Evolutionary conservation across 306 rosid species (phyloP).

Genomic region (Trichosanthes cucumerina): DNA sequence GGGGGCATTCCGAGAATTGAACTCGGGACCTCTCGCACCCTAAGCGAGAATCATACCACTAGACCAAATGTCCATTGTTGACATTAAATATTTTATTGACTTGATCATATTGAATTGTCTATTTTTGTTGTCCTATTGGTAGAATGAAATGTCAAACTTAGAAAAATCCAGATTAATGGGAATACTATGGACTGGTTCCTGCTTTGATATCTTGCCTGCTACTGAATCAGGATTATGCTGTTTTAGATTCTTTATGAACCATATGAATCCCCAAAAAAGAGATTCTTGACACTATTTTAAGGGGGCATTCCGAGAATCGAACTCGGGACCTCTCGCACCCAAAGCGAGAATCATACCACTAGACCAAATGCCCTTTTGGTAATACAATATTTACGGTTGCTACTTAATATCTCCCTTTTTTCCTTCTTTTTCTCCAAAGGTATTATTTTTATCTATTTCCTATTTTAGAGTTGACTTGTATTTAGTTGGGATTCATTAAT

Average conservation of each 20-base stretch:
- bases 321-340: conserved; percentile 7
- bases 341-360: conserved; percentile 6
- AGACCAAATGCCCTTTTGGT: conserved; percentile 1
- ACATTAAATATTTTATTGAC: background rate
- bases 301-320: conserved; percentile 5
- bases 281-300: background rate
- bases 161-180: background rate
- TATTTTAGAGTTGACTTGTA: background rate
- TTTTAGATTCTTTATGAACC: background rate
- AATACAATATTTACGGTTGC: background rate
- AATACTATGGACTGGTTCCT: background rate
- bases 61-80: background rate
- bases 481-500: background rate
- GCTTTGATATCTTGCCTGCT: background rate
- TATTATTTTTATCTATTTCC: background rate
- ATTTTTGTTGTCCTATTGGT: background rate
- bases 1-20: conserved; percentile 11
- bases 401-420: too few relatives aligned
- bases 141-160: too few relatives aligned
- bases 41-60: conserved; percentile 15
- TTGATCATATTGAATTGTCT: background rate
- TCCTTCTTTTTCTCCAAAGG: background rate
- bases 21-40: conserved; percentile 5
- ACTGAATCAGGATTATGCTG: background rate
- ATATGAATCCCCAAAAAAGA: background rate